Evolutionary conservation across 2,329 filamentous ascomycete species (phyloP), one percentile per base, ranked within the genome.

Genomic region (Curvularia verruculosa): DNA sequence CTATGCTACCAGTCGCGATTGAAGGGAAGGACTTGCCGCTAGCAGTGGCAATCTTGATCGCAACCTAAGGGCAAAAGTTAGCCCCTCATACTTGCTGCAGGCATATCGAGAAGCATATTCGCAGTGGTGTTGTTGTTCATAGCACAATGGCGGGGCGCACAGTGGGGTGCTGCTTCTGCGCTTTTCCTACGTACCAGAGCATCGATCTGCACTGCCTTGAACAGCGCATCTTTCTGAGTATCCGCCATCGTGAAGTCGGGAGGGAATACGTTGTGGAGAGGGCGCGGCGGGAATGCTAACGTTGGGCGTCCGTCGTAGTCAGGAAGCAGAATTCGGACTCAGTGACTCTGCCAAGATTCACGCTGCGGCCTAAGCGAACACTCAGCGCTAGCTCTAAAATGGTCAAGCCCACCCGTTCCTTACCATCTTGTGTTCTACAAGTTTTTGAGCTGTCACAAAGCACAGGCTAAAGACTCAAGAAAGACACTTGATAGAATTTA

Each of bases 1-100:
- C 92, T 60, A 97, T 86, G 61, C 90, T 91, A 61, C 94, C 94
- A 54, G 93, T 97, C 55, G 92, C 92, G 54, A 88, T 88, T 50
- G 92, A 94, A 47, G 94, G 94, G 81, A 96, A 97, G 52, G 86
- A 85, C 71, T 90, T 86, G 56, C 92, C 89, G 82, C 91, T 92
- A 83, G 97, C 93, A 82, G 96, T 97, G 80, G 96, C 93, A 77
- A 98, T 93, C 84, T 97, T 96, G 90, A 97, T 94, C 69, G 96
- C 91, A 73, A 96, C 91, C 91, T 95, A 68, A 56, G 69, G 21
- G 40, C 34, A n/a, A 57, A 26, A 61, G 68, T 73, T 61, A 67
- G 70, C 53, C 52, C 55, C 34, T 36, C 23, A 39, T 36, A 39
- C 41, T 19, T 46, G n/a, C 31, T 21, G 13, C 49, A 18, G 13